Evolutionary conservation across 352 stramenopile genomes (phyloP).

Genomic region (Phytophthora cactorum): DNA sequence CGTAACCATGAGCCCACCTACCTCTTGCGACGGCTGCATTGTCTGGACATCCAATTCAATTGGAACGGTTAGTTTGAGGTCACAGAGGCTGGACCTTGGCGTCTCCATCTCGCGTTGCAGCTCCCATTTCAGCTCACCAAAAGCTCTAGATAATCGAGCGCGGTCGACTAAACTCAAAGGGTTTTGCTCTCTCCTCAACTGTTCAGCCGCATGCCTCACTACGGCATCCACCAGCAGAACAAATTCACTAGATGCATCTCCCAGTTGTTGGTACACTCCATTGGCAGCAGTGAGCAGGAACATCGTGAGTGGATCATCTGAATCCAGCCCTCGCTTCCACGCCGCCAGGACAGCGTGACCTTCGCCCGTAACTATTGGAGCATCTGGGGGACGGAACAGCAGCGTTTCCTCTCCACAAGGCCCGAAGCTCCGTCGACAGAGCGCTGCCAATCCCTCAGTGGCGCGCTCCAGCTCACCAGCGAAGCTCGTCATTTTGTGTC

Average conservation of each 20-base stretch:
- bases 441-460: constrained; percentile 29
- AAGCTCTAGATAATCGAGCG: constrained; percentile 40
- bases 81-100: background rate
- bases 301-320: constrained; percentile 37
- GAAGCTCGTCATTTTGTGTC: constrained; percentile 22
- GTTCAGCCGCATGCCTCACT: constrained; percentile 19
- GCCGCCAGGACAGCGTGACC: constrained; percentile 57
- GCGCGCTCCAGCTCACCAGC: constrained; percentile 12
- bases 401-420: constrained; percentile 57
- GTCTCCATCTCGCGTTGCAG: constrained; percentile 27
- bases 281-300: constrained; percentile 59
- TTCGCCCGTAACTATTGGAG: constrained; percentile 61
- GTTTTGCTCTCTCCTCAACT: constrained; percentile 1
- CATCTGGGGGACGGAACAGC: constrained; percentile 64
- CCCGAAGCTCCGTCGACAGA: constrained; percentile 54
- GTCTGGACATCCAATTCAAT: constrained; percentile 23
- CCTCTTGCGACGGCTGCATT: constrained; percentile 27
- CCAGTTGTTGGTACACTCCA: constrained; percentile 54
- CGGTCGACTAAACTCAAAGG: constrained; percentile 9
- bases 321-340: constrained; percentile 38
- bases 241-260: constrained; percentile 66
- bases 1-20: background rate
- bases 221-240: constrained; percentile 58
- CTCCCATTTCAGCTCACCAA: constrained; percentile 45
- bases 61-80: constrained; percentile 12